Base-by-base conservation (phyloP, 1,139 yeast genomes). In the Taphrina betulina region DNA sequence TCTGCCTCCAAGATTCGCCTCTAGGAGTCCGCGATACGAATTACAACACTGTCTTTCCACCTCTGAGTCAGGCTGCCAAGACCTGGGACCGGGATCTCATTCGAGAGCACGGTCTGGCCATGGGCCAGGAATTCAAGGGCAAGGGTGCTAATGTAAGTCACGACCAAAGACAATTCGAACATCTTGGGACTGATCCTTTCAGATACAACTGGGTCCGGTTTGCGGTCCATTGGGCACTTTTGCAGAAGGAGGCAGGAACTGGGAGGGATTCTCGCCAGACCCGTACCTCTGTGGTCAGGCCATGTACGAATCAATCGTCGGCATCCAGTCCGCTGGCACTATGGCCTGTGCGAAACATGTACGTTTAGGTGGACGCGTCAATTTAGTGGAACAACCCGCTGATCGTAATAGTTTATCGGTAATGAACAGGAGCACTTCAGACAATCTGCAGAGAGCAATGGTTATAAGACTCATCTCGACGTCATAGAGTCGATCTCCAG, bases 181-280 rank as follows among this genome's bases (percentile, higher is more conserved):
- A n/a, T n/a, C n/a, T n/a, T n/a, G n/a, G n/a, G n/a, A n/a, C n/a
- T n/a, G n/a, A n/a, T n/a, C n/a, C n/a, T n/a, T 26, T 12, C 7
- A 26, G 64, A 75, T 81, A 44, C 75, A 77, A 38, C 71, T 82
- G 40, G 86, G 85, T 1, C 87, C 87, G 10, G 75, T 78, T 2
- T 84, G 84, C 0, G 55, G 55, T 10, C 85, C 85, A n/a, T 73
- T 80, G 51, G 85, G 85, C 0, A 69, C 73, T 38, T 78, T 79
- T 63, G 85, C 83, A 2, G 77, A 76, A 40, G 85, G 83, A 5
- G 85, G 86, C 5, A 71, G 85, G 63, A 79, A 77, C 67, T 81
- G 84, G 83, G 86, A 81, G 68, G 76, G 82, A 33, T 81, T 80
- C 68, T 83, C 84, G 0, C 71, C 81, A 4, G 86, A 81, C 63